Conservation (phyloP, 139 green algal genomes). For the Micromonas pusilla region DNA sequence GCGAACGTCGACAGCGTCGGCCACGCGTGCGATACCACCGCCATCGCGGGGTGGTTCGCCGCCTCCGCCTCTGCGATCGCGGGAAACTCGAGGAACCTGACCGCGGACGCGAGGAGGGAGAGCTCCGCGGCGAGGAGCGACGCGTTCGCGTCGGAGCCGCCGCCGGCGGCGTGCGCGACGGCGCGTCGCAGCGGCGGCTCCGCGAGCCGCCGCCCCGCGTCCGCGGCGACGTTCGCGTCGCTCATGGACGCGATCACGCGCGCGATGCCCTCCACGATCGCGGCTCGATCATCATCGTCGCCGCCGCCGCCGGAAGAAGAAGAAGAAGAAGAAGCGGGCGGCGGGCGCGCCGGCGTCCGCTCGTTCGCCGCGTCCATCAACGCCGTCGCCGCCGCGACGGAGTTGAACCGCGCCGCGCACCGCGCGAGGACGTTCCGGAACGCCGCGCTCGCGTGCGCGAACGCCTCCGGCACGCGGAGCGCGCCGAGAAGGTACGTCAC, state of each 20-base stretch:
- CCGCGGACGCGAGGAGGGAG: slow-evolving; percentile 40
- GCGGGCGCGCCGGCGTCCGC: background rate
- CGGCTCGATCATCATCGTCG: slow-evolving; percentile 32
- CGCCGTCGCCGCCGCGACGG: slow-evolving; percentile 3
- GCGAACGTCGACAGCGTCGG: slow-evolving; percentile 41
- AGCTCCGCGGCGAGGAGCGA: slow-evolving; percentile 39
- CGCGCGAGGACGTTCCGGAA: slow-evolving; percentile 51
- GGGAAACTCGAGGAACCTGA: slow-evolving; percentile 33
- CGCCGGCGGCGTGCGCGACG: background rate
- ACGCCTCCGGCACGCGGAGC: slow-evolving; percentile 17
- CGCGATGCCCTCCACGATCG: slow-evolving; percentile 52
- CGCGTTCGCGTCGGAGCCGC: background rate
- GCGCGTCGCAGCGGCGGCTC: background rate
- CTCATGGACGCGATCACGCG: slow-evolving; percentile 39
- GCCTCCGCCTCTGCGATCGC: background rate
- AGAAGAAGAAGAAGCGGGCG: too few species aligned
- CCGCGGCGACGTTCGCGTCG: background rate
- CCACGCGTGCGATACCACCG: slow-evolving; percentile 38
- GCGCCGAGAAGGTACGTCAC: slow-evolving; percentile 7
- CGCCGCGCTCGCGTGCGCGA: slow-evolving; percentile 27
- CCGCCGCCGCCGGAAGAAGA: background rate
- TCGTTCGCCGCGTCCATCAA: slow-evolving; percentile 13
- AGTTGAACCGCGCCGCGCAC: slow-evolving; percentile 30
- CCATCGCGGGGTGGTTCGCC: slow-evolving; percentile 24
- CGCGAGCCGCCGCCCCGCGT: slow-evolving; percentile 28